Percentiles rank a stretch among this genome's conserved stretches.
These are phyloP conservation scores for Entelexis sorbosivorans DNA, from an alignment of 1,139 yeast genomes.

Conservation along the genomic window DNA sequence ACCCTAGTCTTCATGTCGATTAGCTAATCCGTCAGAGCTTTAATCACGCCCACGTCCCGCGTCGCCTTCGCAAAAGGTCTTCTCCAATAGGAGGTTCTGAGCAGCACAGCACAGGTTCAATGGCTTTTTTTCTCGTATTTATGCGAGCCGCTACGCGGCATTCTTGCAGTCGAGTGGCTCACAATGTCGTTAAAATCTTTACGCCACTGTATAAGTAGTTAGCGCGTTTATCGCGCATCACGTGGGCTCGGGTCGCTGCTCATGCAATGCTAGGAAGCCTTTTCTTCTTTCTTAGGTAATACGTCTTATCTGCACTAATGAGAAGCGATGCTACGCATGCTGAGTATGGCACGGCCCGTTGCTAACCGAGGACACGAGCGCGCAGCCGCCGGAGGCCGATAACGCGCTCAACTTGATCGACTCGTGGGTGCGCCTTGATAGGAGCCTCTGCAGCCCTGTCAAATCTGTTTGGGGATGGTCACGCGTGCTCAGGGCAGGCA, in stretches of 20 bases:
- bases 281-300: neutral
- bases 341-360: neutral
- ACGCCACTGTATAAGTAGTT: no score
- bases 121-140: no score
- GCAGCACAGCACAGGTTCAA: no score
- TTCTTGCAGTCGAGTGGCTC: no score
- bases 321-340: neutral
- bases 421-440: no score
- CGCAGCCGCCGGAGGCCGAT: no score
- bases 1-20: neutral
- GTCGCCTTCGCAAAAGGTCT: neutral
- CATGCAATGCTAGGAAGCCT: neutral
- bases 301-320: neutral
- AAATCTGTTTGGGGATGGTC: neutral
- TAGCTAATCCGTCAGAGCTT: neutral
- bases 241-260: neutral
- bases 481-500: neutral
- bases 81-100: no score
- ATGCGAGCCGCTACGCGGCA: no score
- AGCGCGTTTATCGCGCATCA: neutral
- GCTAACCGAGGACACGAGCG: neutral
- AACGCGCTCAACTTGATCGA: no score
- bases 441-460: neutral
- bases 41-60: neutral
- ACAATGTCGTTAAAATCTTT: no score